Conservation (phyloP, 495 filamentous ascomycete species). For the Xylaria longipes region DNA sequence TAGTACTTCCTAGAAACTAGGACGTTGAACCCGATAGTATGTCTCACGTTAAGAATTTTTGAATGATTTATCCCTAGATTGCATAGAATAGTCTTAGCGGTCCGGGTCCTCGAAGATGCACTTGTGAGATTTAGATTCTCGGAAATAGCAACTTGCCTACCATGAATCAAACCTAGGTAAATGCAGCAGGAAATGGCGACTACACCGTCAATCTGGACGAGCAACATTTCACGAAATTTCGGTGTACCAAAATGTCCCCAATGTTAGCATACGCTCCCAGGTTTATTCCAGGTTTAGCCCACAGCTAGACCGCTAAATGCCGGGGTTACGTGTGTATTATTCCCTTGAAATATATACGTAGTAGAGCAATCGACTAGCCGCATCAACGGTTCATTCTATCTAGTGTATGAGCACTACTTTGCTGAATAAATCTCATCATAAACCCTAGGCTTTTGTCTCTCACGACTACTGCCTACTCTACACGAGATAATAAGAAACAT, state of each 20-base stretch:
- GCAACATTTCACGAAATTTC: not conserved
- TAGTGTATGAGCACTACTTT: no score
- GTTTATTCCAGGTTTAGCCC: not conserved
- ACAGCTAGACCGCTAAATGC: slow-evolving; percentile 1
- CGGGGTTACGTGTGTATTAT: not conserved
- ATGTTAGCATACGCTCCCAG: not conserved
- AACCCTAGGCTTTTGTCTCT: not conserved
- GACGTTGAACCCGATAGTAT: not conserved
- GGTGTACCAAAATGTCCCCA: not conserved
- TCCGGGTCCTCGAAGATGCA: not conserved
- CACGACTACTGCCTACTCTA: not conserved
- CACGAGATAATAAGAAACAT: not conserved
- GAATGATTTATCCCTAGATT: not conserved
- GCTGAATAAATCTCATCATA: not conserved
- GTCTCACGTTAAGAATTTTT: not conserved
- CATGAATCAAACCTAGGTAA: not conserved
- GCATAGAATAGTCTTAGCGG: not conserved
- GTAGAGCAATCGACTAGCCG: not conserved
- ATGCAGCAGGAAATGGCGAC: not conserved
- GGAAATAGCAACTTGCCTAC: not conserved
- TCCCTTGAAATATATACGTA: not conserved
- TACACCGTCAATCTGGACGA: slow-evolving; percentile 4
- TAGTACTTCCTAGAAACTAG: not conserved
- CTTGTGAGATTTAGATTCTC: not conserved
- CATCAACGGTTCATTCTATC: not conserved